These are phyloP conservation scores for Beta macrorhiza DNA, from an alignment of 179 eudicot species.

Conservation along the genomic window DNA sequence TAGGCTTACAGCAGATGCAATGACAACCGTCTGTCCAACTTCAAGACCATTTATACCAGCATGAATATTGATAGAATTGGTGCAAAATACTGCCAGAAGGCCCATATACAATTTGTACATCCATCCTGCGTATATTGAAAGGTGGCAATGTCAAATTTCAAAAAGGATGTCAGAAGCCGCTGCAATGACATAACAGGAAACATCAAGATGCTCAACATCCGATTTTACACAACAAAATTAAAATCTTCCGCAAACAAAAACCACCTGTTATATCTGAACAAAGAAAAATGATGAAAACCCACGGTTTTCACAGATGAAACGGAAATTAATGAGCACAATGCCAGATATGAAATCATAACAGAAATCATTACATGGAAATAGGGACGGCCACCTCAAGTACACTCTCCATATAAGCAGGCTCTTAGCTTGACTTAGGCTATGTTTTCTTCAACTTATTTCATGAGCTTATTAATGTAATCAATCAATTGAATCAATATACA, in stretches of 20 bases:
- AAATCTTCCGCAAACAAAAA: neutral
- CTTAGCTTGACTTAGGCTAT: neutral
- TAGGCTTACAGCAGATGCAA: constrained; percentile 77
- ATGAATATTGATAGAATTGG: constrained; percentile 93
- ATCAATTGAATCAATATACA: no score
- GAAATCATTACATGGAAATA: neutral
- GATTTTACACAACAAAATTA: neutral
- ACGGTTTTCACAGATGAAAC: neutral
- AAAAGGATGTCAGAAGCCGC: constrained; percentile 18
- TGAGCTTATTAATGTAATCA: no score
- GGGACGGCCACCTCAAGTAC: neutral
- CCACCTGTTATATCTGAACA: neutral
- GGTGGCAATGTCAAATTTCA: neutral
- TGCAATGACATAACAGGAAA: constrained; percentile 11
- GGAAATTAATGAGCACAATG: neutral
- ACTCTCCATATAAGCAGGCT: neutral
- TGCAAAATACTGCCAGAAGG: constrained; percentile 90
- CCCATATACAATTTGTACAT: constrained; percentile 89
- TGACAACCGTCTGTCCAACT: constrained; percentile 96
- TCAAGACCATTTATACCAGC: constrained; percentile 97
- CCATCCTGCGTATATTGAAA: constrained; percentile 54
- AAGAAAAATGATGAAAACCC: neutral
- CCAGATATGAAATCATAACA: neutral
- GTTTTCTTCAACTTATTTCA: no score
- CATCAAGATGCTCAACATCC: neutral